Percentiles rank a stretch among this genome's conserved stretches.
These are phyloP conservation scores for Mortierella antarctica DNA, from an alignment of 192 early-diverging fungal genomes.

Conservation along the genomic window DNA sequence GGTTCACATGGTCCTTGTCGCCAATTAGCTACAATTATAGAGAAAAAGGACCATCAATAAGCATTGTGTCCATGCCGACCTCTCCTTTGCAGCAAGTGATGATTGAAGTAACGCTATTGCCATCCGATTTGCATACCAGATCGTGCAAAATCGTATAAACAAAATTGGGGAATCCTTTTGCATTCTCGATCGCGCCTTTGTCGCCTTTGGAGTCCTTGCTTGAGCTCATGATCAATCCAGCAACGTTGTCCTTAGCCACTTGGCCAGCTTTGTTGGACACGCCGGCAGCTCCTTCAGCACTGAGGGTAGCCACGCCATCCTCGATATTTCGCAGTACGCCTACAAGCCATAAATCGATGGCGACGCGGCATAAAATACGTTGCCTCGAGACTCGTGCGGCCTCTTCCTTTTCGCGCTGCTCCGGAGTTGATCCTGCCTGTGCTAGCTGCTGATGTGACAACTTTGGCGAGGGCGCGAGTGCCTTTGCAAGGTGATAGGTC, in stretches of 20 bases:
- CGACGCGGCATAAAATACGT: conserved; percentile 73
- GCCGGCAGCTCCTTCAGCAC: conserved; percentile 50
- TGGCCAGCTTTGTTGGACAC: conserved; percentile 53
- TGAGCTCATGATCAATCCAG: conserved; percentile 53
- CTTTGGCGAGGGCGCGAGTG: conserved; percentile 67
- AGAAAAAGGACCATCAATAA: neutral
- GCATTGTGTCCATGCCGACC: neutral
- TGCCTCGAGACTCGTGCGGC: conserved; percentile 71
- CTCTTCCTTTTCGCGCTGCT: conserved; percentile 93
- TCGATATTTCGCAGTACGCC: conserved; percentile 77
- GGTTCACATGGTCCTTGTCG: conserved; percentile 66
- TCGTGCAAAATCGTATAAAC: conserved; percentile 62
- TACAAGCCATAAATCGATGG: conserved; percentile 85
- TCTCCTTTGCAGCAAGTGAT: neutral
- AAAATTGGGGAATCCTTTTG: conserved; percentile 58
- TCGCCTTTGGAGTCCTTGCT: conserved; percentile 22
- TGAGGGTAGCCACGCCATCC: conserved; percentile 64
- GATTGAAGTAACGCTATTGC: neutral
- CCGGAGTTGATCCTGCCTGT: conserved; percentile 66
- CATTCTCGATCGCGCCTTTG: conserved; percentile 18
- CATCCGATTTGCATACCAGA: conserved; percentile 43
- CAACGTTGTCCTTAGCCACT: conserved; percentile 59
- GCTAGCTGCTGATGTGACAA: conserved; percentile 62
- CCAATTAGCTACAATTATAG: conserved; percentile 38
- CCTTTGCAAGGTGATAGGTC: conserved; percentile 70